Evolutionary conservation across 805 yeast species (phyloP), one percentile per base, ranked within the genome.

Genomic region (Wickerhamiella sergipiensis): DNA sequence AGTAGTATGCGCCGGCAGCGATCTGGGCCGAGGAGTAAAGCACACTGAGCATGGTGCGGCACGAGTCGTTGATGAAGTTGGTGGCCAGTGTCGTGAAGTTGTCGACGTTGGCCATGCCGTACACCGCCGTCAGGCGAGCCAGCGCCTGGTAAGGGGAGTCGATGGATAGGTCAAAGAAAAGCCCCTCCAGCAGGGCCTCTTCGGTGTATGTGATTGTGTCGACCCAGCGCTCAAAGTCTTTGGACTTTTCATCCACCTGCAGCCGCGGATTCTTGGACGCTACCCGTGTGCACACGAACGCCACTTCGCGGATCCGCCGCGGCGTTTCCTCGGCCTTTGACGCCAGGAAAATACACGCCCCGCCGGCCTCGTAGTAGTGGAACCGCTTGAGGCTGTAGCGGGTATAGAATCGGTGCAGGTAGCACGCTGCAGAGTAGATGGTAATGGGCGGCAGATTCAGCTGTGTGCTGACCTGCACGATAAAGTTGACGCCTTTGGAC

Each of bases 311-410:
- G 26, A 77, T 60, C 39, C 71, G 61, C 26, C 81, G 66, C 33
- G 72, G 68, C 29, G 77, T 68, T 51, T 77, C 82, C 49, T 77
- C 79, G 7, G 76, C 70, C 53, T 77, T 77, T 50, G 77, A 68
- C 3, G 80, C 80, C 23, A 77, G 62, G 55, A 77, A 77, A 17
- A 78, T 55, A 29, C 75, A 62, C 2, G 79, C 70, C 1, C 77
- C 78, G 0, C 73, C 80, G 7, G 72, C 65, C 52, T 78, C 78
- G 54, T 71, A 78, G 48, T 71, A 71, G 52, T 76, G 80, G 53
- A 65, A 65, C 43, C 65, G 60, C 40, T 64, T 62, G 47, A 76
- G 56, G 36, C 75, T 70, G 49, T 65, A 61, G 24, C 76, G 63
- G 71, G 73, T 70, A 58, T 76, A 78, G 59, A 75, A 77, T 48